A percentile compares a stretch with the other conserved stretches of the same genome.
Evolutionary conservation across 805 yeast species (phyloP).

Genomic region (Hemisphaericaspora nanyangensis): DNA sequence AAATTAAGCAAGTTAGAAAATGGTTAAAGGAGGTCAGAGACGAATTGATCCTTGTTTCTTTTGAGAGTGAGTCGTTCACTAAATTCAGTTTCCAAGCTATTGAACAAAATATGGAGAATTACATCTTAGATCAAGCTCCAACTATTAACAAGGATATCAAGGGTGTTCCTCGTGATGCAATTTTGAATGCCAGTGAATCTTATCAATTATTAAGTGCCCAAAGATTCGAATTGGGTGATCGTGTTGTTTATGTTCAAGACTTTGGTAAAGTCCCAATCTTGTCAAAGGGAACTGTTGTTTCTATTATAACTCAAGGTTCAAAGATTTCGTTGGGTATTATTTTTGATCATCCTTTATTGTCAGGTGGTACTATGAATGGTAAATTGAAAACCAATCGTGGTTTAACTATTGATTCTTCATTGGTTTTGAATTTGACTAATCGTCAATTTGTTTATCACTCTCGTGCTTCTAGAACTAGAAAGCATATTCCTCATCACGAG

Average conservation of each 20-base stretch:
- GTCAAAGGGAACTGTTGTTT: conserved; percentile 86
- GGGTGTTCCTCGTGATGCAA: conserved; percentile 81
- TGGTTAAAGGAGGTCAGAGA: conserved; percentile 49
- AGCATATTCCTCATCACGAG: conserved; percentile 13
- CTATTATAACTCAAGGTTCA: conserved; percentile 53
- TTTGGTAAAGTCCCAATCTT: conserved; percentile 88
- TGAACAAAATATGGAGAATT: conserved; percentile 52
- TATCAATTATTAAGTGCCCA: conserved; percentile 70
- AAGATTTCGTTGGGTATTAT: conserved; percentile 69
- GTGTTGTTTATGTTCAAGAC: conserved; percentile 79
- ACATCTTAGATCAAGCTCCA: conserved; percentile 42
- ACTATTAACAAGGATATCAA: conserved; percentile 54
- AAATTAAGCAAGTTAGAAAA: conserved; percentile 40
- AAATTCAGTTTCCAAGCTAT: conserved; percentile 60
- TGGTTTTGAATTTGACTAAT: conserved; percentile 72
- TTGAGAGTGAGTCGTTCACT: conserved; percentile 77
- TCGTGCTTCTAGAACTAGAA: conserved; percentile 49
- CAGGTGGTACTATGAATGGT: conserved; percentile 81
- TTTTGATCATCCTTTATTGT: conserved; percentile 78
- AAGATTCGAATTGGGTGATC: conserved; percentile 79
- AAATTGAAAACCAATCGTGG: conserved; percentile 79
- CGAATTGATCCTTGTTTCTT: conserved; percentile 57
- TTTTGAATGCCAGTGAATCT: conserved; percentile 72
- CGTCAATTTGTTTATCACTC: conserved; percentile 76
- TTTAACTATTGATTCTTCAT: conserved; percentile 72